These are phyloP conservation scores for Yarrowia keelungensis DNA, from an alignment of 805 yeast genomes.

Conservation along the genomic window DNA sequence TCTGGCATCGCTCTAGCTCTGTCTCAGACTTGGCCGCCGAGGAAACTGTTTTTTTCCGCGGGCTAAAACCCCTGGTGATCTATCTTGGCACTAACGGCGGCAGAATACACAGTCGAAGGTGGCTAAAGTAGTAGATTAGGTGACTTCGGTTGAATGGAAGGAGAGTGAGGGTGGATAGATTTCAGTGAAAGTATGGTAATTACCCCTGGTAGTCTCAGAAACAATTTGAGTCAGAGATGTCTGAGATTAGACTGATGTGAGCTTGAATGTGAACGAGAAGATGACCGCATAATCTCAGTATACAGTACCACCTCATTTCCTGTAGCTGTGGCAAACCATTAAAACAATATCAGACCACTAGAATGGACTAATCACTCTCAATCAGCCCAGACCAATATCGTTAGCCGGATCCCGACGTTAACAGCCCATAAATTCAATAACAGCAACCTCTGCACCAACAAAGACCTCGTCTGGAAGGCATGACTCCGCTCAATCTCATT, in stretches of 20 bases:
- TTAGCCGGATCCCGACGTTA: not conserved
- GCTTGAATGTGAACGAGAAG: not conserved
- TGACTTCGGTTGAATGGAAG: no score
- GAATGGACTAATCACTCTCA: not conserved
- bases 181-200: no score
- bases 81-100: no score
- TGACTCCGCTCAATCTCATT: not conserved
- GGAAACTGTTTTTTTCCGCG: not conserved
- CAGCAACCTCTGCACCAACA: not conserved
- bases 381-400: not conserved
- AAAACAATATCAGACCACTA: not conserved
- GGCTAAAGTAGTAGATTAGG: no score
- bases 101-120: no score
- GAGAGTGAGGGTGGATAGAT: no score
- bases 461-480: not conserved
- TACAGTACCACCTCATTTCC: no score
- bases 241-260: no score
- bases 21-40: constrained; percentile 5
- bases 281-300: not conserved
- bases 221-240: no score
- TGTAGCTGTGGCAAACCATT: no score
- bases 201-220: no score
- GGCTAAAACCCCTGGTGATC: not conserved
- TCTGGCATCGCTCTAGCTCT: not conserved
- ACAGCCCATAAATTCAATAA: not conserved